Conservation (phyloP, 2,329 filamentous ascomycete species). For the Paecilomyces formosus region DNA sequence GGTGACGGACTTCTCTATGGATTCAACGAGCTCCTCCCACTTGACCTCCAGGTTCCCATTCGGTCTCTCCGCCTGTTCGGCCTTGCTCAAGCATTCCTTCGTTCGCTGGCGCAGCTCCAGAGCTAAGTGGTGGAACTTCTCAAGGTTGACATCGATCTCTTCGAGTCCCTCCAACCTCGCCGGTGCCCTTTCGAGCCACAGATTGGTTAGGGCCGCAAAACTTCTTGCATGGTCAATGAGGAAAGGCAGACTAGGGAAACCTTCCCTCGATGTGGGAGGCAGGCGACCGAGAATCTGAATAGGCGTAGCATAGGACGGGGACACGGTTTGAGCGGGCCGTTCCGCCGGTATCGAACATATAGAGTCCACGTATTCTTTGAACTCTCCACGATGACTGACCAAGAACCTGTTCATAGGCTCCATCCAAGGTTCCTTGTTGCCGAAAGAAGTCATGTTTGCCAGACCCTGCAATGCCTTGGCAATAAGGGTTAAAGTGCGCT, state of each 20-base stretch:
- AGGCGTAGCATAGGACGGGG: constrained; percentile 85
- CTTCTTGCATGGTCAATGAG: constrained; percentile 83
- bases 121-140: constrained; percentile 38
- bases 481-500: constrained; percentile 83
- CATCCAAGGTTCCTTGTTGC: constrained; percentile 97
- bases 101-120: constrained; percentile 35
- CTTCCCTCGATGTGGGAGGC: constrained; percentile 73
- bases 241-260: constrained; percentile 87
- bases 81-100: constrained; percentile 38
- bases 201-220: constrained; percentile 71
- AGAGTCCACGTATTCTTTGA: constrained; percentile 80
- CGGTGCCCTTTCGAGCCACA: constrained; percentile 38
- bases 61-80: constrained; percentile 43
- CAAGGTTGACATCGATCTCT: constrained; percentile 30
- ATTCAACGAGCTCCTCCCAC: constrained; percentile 43
- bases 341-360: constrained; percentile 77
- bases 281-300: constrained; percentile 81
- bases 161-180: constrained; percentile 31
- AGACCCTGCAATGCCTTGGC: constrained; percentile 88
- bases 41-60: constrained; percentile 39
- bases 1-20: constrained; percentile 37
- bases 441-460: constrained; percentile 84
- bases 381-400: constrained; percentile 63
- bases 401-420: constrained; percentile 95
- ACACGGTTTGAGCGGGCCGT: constrained; percentile 55